Evolutionary conservation across 208 protist species (phyloP), one percentile per base, ranked within the genome.

Genomic region (Trypanosoma lewisi): DNA sequence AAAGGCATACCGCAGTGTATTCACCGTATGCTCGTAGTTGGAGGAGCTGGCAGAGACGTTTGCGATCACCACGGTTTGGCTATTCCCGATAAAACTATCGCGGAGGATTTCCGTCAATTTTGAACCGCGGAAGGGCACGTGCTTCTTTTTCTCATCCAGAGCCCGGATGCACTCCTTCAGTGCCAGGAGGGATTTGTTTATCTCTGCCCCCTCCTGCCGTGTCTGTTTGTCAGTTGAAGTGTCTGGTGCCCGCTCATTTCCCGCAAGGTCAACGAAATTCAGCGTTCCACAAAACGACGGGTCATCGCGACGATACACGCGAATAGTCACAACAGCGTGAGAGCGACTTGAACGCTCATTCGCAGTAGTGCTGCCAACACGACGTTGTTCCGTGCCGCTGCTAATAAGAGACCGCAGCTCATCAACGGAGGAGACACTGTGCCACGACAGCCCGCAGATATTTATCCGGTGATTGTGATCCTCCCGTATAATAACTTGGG

Each of bases 231-330:
- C 93, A 23, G 91, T 66, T 6, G 66, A 70, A 0, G 97, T 98
- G 71, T 99, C 97, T 0, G 87, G 89, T 3, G 85, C 95, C 44
- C 98, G 70, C 77, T 99, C 98, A 51, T 83, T 97, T 14, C 98
- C 98, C 11, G 98, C 98, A 7, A 99, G 75, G 73, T 99, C 98
- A 34, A 99, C 98, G 64, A 99, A 97, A 45, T 95, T 97, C 14
- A 96, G 39, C 30, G 53, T 78, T 2, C 85, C 89, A 30, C 48
- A 52, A 28, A 85, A 81, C 89, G 83, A 79, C 67, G 86, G 33
- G 80, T 87, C 41, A 53, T 31, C 25, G 12, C 51, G 47, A 61
- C 76, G 69, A 63, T 31, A 30, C 34, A 93, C 72, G 14, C 60
- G 80, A 42, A 89, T 79, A 19, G 74, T 81, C n/a, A 97, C 59